These are phyloP conservation scores for Detonula confervacea DNA, from an alignment of 352 stramenopile genomes.

Conservation along the genomic window DNA sequence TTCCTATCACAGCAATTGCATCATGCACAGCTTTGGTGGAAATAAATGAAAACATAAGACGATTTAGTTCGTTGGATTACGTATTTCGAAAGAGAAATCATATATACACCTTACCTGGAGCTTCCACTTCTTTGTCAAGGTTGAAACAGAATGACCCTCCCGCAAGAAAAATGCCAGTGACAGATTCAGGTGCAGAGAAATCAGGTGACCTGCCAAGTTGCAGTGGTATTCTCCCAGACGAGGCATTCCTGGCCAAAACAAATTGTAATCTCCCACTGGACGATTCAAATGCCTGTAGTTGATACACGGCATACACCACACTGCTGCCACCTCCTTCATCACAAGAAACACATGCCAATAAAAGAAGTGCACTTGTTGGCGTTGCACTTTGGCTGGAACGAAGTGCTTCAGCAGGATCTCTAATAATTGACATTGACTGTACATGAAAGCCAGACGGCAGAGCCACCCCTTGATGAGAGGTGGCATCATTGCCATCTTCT, in stretches of 20 bases:
- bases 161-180: constrained; percentile 52
- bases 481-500: not conserved
- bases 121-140: constrained; percentile 10
- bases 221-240: constrained; percentile 31
- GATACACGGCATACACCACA: constrained; percentile 51
- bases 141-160: constrained; percentile 51
- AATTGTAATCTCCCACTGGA: constrained; percentile 17
- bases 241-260: constrained; percentile 30
- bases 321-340: constrained; percentile 2
- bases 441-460: constrained; percentile 37
- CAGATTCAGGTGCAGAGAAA: constrained; percentile 22
- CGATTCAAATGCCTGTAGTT: constrained; percentile 35
- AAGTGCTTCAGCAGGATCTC: constrained; percentile 21
- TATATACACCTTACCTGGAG: constrained; percentile 16
- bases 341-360: constrained; percentile 33
- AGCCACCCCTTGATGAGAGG: constrained; percentile 22
- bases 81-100: not conserved
- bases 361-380: constrained; percentile 38
- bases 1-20: constrained; percentile 34
- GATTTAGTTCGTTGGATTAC: constrained; percentile 1
- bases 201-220: constrained; percentile 10
- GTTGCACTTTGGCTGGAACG: not conserved
- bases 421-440: constrained; percentile 45
- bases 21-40: constrained; percentile 15
- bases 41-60: not conserved